phyloP scores from a whole-genome alignment of 768 basidiomycete species.

The Phanerochaete carnosa region DNA sequence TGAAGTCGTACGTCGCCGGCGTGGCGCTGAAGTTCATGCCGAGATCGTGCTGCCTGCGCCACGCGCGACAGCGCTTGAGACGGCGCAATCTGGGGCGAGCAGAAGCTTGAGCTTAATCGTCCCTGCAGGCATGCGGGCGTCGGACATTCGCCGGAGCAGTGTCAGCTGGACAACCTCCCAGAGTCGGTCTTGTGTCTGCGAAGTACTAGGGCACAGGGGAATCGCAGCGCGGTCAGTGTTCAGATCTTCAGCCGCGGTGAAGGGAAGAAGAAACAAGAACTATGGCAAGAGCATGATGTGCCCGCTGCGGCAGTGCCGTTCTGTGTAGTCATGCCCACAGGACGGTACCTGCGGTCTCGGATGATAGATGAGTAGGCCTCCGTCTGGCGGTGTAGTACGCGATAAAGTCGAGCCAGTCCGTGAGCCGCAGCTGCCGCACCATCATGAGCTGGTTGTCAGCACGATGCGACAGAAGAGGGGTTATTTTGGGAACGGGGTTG shows the following conservation, averaged over 20 bases:
- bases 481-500: no score
- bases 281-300: conserved; percentile 31
- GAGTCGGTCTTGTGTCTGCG: conserved; percentile 55
- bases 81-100: conserved; percentile 46
- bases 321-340: conserved; percentile 22
- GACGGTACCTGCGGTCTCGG: conserved; percentile 61
- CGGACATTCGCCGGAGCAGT: conserved; percentile 53
- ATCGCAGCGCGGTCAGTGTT: no score
- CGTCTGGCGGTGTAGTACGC: conserved; percentile 63
- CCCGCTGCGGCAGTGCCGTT: conserved; percentile 34
- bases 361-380: conserved; percentile 56
- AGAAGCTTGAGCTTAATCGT: conserved; percentile 59
- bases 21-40: conserved; percentile 46
- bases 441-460: no score
- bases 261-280: not conserved
- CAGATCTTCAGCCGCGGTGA: no score
- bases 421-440: no score
- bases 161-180: conserved; percentile 71
- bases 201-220: not conserved
- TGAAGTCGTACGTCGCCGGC: conserved; percentile 67
- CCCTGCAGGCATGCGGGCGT: conserved; percentile 58
- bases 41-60: conserved; percentile 41
- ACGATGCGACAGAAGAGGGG: no score
- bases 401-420: conserved; percentile 65
- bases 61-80: conserved; percentile 48